A percentile compares a stretch with the other conserved stretches of the same genome.
These are phyloP conservation scores for Cladorrhinum sp. DNA, from an alignment of 2,329 filamentous ascomycete genomes.

Conservation along the genomic window DNA sequence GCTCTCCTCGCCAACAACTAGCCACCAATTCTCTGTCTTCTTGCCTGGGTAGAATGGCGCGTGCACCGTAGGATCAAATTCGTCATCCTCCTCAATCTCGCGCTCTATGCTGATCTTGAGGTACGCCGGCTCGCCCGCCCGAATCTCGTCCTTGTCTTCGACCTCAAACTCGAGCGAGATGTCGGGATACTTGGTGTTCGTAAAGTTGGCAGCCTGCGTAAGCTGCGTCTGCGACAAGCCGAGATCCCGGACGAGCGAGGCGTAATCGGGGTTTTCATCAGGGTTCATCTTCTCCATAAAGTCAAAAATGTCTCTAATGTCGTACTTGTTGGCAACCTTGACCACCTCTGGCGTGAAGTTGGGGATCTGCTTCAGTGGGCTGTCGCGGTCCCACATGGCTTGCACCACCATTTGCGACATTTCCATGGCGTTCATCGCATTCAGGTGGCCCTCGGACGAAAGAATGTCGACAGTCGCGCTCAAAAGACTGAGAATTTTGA, in stretches of 20 bases:
- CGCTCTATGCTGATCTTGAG: slow-evolving; percentile 82
- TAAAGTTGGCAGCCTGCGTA: slow-evolving; percentile 86
- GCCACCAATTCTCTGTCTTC: slow-evolving; percentile 99
- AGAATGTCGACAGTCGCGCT: slow-evolving; percentile 93
- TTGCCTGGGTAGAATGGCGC: slow-evolving; percentile 89
- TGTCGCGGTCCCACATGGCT: slow-evolving; percentile 98
- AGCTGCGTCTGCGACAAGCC: slow-evolving; percentile 79
- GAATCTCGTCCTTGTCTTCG: slow-evolving; percentile 75
- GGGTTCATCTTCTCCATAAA: slow-evolving; percentile 99
- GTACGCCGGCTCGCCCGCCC: slow-evolving; percentile 75
- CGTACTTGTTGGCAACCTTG: slow-evolving; percentile 70
- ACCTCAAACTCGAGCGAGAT: slow-evolving; percentile 87
- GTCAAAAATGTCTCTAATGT: slow-evolving; percentile 90
- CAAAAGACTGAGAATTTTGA: slow-evolving; percentile 80
- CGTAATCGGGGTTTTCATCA: slow-evolving; percentile 82
- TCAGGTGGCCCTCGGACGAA: slow-evolving; percentile 91
- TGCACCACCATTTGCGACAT: slow-evolving; percentile 99
- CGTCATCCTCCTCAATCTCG: slow-evolving; percentile 69
- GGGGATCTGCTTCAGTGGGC: slow-evolving; percentile 94
- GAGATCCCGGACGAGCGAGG: slow-evolving; percentile 71
- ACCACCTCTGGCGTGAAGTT: slow-evolving; percentile 85
- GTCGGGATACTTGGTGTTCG: slow-evolving; percentile 94
- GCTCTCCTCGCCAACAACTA: slow-evolving; percentile 90
- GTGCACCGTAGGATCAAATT: slow-evolving; percentile 80
- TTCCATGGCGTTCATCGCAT: slow-evolving; percentile 98